Evolutionary conservation across 176 grass and related monocot species (phyloP).

Genomic region (Poa pratensis): DNA sequence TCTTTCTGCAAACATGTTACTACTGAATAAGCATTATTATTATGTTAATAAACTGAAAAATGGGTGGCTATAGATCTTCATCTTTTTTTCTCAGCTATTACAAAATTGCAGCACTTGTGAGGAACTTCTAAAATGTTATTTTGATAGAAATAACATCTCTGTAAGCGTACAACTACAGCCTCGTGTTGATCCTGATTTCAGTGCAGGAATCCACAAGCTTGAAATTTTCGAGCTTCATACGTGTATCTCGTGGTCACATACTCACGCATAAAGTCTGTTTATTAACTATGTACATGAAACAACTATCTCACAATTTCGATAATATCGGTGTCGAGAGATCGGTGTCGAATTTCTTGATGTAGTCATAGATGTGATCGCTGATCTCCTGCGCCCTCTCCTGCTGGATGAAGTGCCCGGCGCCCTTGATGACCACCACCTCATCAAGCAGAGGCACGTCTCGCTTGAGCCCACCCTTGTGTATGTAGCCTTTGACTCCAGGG

Average conservation of each 20-base stretch:
- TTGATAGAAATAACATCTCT: background rate
- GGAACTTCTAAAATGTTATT: background rate
- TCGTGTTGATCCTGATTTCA: background rate
- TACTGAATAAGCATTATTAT: background rate
- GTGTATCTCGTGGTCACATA: background rate
- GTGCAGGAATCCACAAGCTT: background rate
- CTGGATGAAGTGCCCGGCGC: slow-evolving; percentile 49
- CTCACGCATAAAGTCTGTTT: background rate
- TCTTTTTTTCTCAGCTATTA: too few species aligned
- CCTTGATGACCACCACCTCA: slow-evolving; percentile 50
- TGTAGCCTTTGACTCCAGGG: slow-evolving; percentile 55
- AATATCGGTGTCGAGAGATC: background rate
- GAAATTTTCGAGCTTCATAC: background rate
- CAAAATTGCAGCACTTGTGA: too few species aligned
- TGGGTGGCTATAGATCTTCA: background rate
- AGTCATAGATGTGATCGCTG: slow-evolving; percentile 50
- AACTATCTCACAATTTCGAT: slow-evolving; percentile 40
- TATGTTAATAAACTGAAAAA: background rate
- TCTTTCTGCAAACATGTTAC: background rate
- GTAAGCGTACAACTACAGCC: background rate
- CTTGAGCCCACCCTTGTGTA: slow-evolving; percentile 60
- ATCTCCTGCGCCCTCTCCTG: slow-evolving; percentile 51
- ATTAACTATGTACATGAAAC: background rate
- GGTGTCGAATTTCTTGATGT: slow-evolving; percentile 47
- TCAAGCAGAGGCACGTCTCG: slow-evolving; percentile 60